These are phyloP conservation scores for Globisporangium ultimum DNA, from an alignment of 352 stramenopile genomes.

Conservation along the genomic window DNA sequence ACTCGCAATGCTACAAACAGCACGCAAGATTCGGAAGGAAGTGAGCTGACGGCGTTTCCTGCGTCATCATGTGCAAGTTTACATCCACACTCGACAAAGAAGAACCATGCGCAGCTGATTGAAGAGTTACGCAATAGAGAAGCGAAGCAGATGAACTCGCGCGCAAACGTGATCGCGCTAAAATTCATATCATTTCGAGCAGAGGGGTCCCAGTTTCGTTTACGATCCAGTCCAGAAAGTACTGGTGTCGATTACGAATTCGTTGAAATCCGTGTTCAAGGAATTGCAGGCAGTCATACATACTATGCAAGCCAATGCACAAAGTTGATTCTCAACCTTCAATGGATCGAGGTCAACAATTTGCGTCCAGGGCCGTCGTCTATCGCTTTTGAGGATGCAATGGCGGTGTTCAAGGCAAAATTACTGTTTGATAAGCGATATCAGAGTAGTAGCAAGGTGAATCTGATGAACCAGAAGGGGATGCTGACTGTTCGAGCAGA, in stretches of 20 bases:
- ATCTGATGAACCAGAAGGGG: constrained; percentile 47
- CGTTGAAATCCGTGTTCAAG: constrained; percentile 61
- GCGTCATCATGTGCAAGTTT: constrained; percentile 17
- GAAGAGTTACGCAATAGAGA: constrained; percentile 67
- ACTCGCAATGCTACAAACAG: constrained; percentile 1
- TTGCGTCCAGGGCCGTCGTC: constrained; percentile 67
- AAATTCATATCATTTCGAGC: constrained; percentile 74
- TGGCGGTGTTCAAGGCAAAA: constrained; percentile 66
- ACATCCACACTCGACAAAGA: constrained; percentile 35
- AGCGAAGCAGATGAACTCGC: constrained; percentile 41
- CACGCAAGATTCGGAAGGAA: constrained; percentile 19
- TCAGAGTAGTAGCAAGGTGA: constrained; percentile 26
- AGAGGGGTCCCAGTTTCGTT: constrained; percentile 45
- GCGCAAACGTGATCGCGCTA: constrained; percentile 30
- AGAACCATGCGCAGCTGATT: constrained; percentile 53
- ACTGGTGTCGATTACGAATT: constrained; percentile 66
- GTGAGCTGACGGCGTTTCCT: constrained; percentile 29
- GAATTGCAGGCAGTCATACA: constrained; percentile 57
- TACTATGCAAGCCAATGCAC: constrained; percentile 72
- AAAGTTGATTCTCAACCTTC: constrained; percentile 70
- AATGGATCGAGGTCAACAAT: constrained; percentile 85
- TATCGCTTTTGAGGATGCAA: constrained; percentile 72
- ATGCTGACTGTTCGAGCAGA: constrained; percentile 77
- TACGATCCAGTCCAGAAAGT: constrained; percentile 60
- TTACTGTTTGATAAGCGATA: constrained; percentile 59